Evolutionary conservation across 176 grass and related monocot genomes (phyloP), one percentile per base, ranked within the genome.

Genomic region (Bolboschoenus planiculmis): DNA sequence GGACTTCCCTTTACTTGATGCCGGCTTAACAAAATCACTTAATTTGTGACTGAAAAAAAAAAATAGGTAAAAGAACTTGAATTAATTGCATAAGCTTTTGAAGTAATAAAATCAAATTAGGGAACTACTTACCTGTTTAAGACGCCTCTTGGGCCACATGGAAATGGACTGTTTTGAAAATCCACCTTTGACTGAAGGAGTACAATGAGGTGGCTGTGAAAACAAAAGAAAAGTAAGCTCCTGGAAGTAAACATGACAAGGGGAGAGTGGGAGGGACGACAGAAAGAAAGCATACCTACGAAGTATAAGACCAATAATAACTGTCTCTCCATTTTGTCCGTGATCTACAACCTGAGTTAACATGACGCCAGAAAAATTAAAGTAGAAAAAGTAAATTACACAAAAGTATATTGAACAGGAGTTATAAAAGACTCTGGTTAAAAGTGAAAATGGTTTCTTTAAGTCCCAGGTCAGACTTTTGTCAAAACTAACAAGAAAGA

Each of bases 301-400:
- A 86, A 98, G 96, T 90, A 98, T 95, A 29, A 98, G 87, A 87
- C 96, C 96, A 79, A 98, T 91, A n/a, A 98, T 91, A 87, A 90
- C 83, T 48, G 89, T 85, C 76, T 98, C 96, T 15, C 91, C 92
- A 90, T 93, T 95, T 63, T 86, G 92, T 15, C 84, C 82, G 53
- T 80, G 89, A 84, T 95, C 96, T 90, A 95, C 90, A 86, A 98
- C 93, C 96, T 98, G 55, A 56, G 83, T 53, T 36, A 80, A 60
- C 9, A 78, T 79, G 30, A 85, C 60, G 40, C 26, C 37, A 70
- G 5, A 23, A 81, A 37, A 70, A 83, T 62, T 13, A 34, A 53
- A 31, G 18, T n/a, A 31, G 46, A 5, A 24, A 40, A 39, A 82
- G 42, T 10, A 20, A 61, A 75, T 86, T 58, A 86, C 3, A 29